phyloP scores from a whole-genome alignment of 2,329 filamentous ascomycete species.

The Sclerotiophoma versabilis region DNA sequence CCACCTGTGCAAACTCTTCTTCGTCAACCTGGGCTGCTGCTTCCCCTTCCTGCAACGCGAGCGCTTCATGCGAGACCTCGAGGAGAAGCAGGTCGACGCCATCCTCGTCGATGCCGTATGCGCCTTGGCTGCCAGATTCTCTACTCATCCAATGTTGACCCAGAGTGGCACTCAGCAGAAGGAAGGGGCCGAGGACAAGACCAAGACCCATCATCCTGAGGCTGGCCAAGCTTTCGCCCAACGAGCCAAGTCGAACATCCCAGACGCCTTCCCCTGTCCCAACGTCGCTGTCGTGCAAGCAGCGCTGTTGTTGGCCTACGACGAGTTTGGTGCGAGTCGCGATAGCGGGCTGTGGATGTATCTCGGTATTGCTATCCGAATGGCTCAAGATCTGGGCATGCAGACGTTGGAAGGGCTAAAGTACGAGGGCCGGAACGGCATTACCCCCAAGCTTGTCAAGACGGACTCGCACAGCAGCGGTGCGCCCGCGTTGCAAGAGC shows the following conservation, averaged over 20 bases:
- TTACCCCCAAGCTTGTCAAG: conserved; percentile 64
- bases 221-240: conserved; percentile 81
- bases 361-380: conserved; percentile 82
- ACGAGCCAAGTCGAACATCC: conserved; percentile 80
- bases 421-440: conserved; percentile 62
- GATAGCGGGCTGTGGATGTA: conserved; percentile 96
- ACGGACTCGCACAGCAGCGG: conserved; percentile 38
- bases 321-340: conserved; percentile 86
- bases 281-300: conserved; percentile 85
- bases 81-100: conserved; percentile 80
- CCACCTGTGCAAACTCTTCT: conserved; percentile 80
- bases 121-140: conserved; percentile 81
- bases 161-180: conserved; percentile 57
- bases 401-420: conserved; percentile 80
- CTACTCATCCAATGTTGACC: conserved; percentile 62
- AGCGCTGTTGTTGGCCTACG: conserved; percentile 82
- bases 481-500: conserved; percentile 60
- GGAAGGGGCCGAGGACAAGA: conserved; percentile 25
- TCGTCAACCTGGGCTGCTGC: conserved; percentile 81
- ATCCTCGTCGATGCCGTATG: conserved; percentile 89
- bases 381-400: conserved; percentile 80
- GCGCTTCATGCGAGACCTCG: conserved; percentile 76
- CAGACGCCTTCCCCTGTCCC: conserved; percentile 83
- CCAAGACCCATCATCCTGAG: conserved; percentile 61
- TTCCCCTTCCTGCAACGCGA: conserved; percentile 81